Base-by-base conservation (phyloP, 345 rosid genomes). In the Adansonia digitata region DNA sequence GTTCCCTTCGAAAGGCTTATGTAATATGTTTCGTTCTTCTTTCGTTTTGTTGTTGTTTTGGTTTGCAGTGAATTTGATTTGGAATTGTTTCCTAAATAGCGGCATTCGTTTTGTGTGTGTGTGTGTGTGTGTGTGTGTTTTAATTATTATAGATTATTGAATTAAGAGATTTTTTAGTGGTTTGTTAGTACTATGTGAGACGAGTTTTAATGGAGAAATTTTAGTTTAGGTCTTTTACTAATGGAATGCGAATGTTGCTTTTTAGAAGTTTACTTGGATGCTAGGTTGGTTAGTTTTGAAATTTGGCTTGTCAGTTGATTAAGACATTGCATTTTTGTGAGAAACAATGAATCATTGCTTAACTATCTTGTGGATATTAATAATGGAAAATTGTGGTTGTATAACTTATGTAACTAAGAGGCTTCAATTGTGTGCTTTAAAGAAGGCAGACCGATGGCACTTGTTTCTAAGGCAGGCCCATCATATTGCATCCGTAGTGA, bases 401-500 rank as follows among this genome's bases (percentile, higher is more conserved):
- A 10, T 9, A 46, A 68, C 22, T 52, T 71, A n/a, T 74, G 14
- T n/a, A 34, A 75, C 51, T 77, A 51, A 75, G 29, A 18, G 29
- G 11, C 31, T 68, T 68, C 26, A 0, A 49, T 29, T 71, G 29
- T 45, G 39, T 71, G 72, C 45, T 75, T 86, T 64, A 78, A 76
- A 85, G 79, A 13, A 73, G 34, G 29, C 68, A 22, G 59, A 45
- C 34, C 4, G 18, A 95, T 95, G 99, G 81, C 90, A 55, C 80
- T 91, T n/a, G 62, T 89, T 51, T 90, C 89, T 42, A 89, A 71
- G 69, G 81, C 87, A 11, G 79, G 85, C 67, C 82, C 86, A 73
- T 74, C 92, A 1, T 80, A 74, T 81, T 78, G 82, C 62, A 74
- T 88, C 1, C 77, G 77, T 22, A 66, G 76, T 11, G 90, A 84